These are phyloP conservation scores for Apiospora pterosperma DNA, from an alignment of 2,329 filamentous ascomycete species.

Conservation along the genomic window DNA sequence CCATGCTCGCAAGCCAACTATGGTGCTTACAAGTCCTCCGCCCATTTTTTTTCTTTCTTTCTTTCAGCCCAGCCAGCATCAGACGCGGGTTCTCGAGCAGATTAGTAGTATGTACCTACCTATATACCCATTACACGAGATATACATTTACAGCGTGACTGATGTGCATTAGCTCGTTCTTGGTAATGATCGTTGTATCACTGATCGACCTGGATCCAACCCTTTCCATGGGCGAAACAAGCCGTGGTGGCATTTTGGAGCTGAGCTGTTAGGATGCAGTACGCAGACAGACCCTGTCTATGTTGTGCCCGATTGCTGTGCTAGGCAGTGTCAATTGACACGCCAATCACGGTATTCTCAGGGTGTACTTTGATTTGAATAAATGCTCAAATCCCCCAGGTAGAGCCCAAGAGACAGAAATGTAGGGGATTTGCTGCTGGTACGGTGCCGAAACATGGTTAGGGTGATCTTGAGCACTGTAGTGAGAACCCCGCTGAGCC, in stretches of 20 bases:
- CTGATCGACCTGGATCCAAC: background rate
- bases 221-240: background rate
- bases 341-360: background rate
- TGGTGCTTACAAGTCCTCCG: background rate
- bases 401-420: background rate
- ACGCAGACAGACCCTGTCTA: background rate
- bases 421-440: background rate
- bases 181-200: constrained; percentile 1
- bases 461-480: background rate
- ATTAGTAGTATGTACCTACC: background rate
- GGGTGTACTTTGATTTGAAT: too few species aligned
- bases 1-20: constrained; percentile 6
- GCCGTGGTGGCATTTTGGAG: background rate
- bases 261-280: background rate
- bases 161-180: constrained; percentile 2
- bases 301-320: background rate
- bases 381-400: background rate
- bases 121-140: background rate
- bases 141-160: constrained; percentile 1
- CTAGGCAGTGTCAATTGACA: background rate
- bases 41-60: background rate
- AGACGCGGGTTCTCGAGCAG: background rate
- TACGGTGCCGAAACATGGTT: background rate
- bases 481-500: background rate
- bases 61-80: background rate